phyloP scores from a whole-genome alignment of 1,284 basidiomycete species.

The Pascua guehoae region DNA sequence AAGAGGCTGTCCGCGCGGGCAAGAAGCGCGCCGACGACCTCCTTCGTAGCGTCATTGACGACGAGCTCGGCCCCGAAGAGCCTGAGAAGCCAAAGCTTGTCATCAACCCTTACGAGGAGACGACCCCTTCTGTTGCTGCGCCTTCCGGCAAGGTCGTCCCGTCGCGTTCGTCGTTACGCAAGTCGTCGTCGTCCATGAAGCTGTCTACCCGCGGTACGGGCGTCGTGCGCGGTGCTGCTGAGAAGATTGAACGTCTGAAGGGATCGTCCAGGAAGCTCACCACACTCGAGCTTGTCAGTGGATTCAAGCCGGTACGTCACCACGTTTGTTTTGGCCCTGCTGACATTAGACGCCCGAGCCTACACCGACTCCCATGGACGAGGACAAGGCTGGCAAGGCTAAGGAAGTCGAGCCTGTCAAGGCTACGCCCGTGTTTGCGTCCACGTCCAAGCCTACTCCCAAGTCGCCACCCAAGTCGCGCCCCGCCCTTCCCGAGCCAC shows the following conservation, averaged over 20 bases:
- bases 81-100: constrained; percentile 22
- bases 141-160: constrained; percentile 6
- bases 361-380: constrained; percentile 1
- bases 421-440: not conserved
- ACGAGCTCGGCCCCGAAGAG: constrained; percentile 27
- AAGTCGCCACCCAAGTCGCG: constrained; percentile 1
- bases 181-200: constrained; percentile 4
- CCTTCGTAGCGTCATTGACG: constrained; percentile 35
- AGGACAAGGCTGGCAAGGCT: constrained; percentile 6
- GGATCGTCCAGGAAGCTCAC: constrained; percentile 14
- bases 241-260: constrained; percentile 27
- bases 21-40: constrained; percentile 37
- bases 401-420: constrained; percentile 15
- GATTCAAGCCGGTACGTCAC: constrained; percentile 3
- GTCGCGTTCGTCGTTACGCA: constrained; percentile 5
- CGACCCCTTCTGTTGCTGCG: not conserved
- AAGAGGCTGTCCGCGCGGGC: constrained; percentile 17
- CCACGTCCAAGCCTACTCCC: constrained; percentile 2
- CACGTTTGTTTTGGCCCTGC: not conserved
- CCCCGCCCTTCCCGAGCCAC: constrained; percentile 15
- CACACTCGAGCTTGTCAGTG: constrained; percentile 23
- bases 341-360: not conserved
- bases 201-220: constrained; percentile 17
- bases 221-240: constrained; percentile 40
- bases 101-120: constrained; percentile 41